Evolutionary conservation across 2,329 filamentous ascomycete genomes (phyloP), one percentile per base, ranked within the genome.

Genomic region (Fusarium brevicatenulatum): DNA sequence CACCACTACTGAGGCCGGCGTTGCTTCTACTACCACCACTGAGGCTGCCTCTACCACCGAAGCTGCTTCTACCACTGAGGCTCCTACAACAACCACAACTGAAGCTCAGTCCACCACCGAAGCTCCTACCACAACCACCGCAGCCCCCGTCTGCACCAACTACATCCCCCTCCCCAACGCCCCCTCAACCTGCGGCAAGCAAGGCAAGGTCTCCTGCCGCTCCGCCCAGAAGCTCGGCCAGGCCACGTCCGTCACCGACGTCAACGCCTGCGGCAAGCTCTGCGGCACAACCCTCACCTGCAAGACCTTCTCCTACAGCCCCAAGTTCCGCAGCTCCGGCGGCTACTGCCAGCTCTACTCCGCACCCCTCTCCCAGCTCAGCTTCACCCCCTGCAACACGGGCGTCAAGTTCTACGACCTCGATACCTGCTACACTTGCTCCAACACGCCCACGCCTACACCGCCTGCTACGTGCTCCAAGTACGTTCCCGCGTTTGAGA

Each of bases 331-430:
- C n/a, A 32, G 40, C 49, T 7, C 25, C 9, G 32, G 44, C 39
- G 62, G 62, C 10, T 32, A 23, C 13, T 70, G 68, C 34, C 68
- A 70, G 54, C 54, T 70, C 0, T 70, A 70, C 66, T 55, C 25
- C 19, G 3, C 49, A 2, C 37, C 52, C 1, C 30, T 70, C 1
- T 13, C 32, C 15, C 25, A 43, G n/a, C 68, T 70, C 39, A 55
- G 30, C 60, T 70, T 70, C n/a, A 55, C 37, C 0, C 19, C 68
- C 3, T 70, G 49, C 54, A 59, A 8, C 37, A 66, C 67, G 1
- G 64, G 64, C 9, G 42, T 49, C 53, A 72, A 71, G 68, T 72
- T 71, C 47, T 71, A 71, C 68, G 69, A 71, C 2, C 58, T 64
- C 10, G 68, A 71, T 21, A 58, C 54, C 2, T 70, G 68, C 67